Base-by-base conservation (phyloP, 345 rosid genomes). In the Citrus medica region DNA sequence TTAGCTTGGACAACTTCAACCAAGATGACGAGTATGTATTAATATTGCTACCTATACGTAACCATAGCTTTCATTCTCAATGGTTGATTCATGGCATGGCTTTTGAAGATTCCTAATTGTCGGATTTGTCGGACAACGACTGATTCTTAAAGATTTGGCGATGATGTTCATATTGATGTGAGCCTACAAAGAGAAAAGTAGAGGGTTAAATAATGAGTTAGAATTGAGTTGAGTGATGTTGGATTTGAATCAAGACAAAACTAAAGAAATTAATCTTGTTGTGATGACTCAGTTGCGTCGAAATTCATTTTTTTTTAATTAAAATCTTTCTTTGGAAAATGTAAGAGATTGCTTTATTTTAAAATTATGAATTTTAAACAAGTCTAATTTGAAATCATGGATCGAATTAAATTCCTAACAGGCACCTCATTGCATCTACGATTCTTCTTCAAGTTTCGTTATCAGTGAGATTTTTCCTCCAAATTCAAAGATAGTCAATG, bases 31-130 rank as follows among this genome's bases (percentile, higher is more conserved):
- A 79, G 82, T 89, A 91, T 56, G 78, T 90, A 83, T 24, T 40
- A 40, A 40, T 38, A 38, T 40, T 84, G 62, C 40, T 87, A 85
- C 92, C 94, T 0, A 14, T 77, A 40, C 3, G 42, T 73, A 84
- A 55, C 21, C 92, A 89, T 67, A 87, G 87, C 75, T 91, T 91
- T 71, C 94, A 89, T 64, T 83, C 88, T 3, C 68, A 83, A 24
- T 87, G 90, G 81, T 91, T 22, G 92, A 89, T 82, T 69, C 78
- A 0, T 89, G n/a, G n/a, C n/a, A n/a, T n/a, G 91, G 91, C 86
- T 88, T 63, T 16, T 89, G 82, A 87, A 83, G 84, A 84, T 74
- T 51, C 90, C 94, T 67, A 83, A 79, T 60, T 89, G 94, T 59
- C 88, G 90, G 6, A 83, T 88, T 46, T 86, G 89, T 69, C 82